These are phyloP conservation scores for Ceratobasidium sp. DNA, from an alignment of 1,284 basidiomycete genomes.

Conservation along the genomic window DNA sequence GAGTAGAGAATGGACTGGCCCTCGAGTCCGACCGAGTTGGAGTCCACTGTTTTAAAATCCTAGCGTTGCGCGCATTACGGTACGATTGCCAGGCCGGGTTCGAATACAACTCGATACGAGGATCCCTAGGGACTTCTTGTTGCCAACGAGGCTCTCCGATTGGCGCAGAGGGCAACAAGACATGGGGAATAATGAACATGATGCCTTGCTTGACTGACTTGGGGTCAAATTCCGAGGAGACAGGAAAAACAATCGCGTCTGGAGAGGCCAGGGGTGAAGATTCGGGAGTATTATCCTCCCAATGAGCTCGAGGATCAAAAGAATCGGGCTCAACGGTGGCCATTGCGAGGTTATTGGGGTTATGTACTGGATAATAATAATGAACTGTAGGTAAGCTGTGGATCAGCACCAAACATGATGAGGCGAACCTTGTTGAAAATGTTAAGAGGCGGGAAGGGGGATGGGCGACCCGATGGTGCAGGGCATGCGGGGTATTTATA, in stretches of 20 bases:
- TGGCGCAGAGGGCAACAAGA: background rate
- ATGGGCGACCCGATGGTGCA: background rate
- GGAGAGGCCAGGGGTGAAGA: constrained; percentile 13
- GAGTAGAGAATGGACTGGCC: background rate
- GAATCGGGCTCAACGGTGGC: background rate
- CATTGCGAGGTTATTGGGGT: background rate
- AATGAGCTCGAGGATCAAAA: background rate
- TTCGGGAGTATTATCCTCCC: background rate
- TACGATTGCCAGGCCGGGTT: background rate
- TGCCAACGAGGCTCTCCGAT: background rate
- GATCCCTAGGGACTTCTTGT: background rate
- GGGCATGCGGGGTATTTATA: background rate
- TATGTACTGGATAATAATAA: background rate
- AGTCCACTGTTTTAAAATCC: background rate
- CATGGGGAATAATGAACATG: background rate
- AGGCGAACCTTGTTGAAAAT: constrained; percentile 12
- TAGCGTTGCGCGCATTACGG: background rate
- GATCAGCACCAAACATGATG: too few species aligned
- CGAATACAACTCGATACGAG: background rate
- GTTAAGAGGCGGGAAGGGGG: background rate
- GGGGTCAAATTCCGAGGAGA: background rate
- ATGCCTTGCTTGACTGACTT: background rate
- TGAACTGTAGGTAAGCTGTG: background rate
- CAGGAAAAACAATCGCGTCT: background rate
- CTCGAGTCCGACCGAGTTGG: background rate